These are phyloP conservation scores for Ordospora pajunii DNA, from an alignment of 371 early-diverging fungal species.

Conservation along the genomic window DNA sequence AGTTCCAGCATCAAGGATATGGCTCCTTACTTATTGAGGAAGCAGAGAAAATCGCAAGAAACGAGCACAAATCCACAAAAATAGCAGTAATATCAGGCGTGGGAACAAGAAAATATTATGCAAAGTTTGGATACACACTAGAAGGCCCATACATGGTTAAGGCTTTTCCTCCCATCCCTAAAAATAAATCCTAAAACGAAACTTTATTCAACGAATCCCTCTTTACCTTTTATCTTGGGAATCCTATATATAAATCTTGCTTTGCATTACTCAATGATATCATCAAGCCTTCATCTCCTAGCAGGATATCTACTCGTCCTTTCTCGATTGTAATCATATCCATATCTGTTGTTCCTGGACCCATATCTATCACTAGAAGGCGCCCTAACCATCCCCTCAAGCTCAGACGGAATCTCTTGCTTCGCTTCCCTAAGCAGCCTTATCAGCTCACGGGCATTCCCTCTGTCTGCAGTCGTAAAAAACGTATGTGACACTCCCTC, in stretches of 20 bases:
- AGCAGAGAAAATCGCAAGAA: conserved; percentile 92
- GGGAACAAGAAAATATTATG: conserved; percentile 94
- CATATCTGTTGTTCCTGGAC: conserved; percentile 11
- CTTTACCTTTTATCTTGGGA: background rate
- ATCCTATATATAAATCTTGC: conserved; percentile 6
- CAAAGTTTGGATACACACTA: conserved; percentile 86
- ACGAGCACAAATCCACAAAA: conserved; percentile 90
- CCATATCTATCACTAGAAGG: background rate
- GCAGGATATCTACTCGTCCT: conserved; percentile 15
- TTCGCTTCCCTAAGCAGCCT: conserved; percentile 81
- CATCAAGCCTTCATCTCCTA: conserved; percentile 6
- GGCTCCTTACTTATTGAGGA: conserved; percentile 96
- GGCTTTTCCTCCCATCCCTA: background rate
- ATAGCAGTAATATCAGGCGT: conserved; percentile 91
- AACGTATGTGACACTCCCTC: conserved; percentile 88
- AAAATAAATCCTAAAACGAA: conserved; percentile 5
- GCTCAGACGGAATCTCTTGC: conserved; percentile 74
- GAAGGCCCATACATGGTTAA: conserved; percentile 69
- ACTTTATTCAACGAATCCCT: conserved; percentile 19
- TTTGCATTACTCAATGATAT: conserved; percentile 5
- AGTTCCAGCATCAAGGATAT: conserved; percentile 98
- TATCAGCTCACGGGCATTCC: conserved; percentile 75
- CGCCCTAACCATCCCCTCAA: conserved; percentile 66
- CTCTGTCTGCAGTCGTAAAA: conserved; percentile 80
- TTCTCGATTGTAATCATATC: conserved; percentile 21